A percentile compares a stretch with the other conserved stretches of the same genome.
phyloP scores from a whole-genome alignment of 2,329 filamentous ascomycete genomes.

The Chrysoporthe cubensis region DNA sequence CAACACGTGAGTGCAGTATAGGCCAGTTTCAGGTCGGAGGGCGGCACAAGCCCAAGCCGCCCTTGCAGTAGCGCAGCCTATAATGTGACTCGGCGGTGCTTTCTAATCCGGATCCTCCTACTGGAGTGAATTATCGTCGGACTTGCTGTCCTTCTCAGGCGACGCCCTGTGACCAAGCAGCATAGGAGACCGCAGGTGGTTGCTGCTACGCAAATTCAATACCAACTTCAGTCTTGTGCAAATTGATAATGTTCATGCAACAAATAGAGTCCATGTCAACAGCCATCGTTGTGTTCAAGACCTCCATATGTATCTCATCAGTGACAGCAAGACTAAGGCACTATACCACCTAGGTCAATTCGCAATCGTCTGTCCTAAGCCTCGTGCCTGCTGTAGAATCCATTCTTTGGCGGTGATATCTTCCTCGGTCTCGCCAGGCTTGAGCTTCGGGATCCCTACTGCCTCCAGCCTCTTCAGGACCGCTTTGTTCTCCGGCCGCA shows the following conservation, averaged over 20 bases:
- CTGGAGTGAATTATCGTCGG: too few species aligned
- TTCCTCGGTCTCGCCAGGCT: constrained; percentile 14
- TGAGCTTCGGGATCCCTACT: constrained; percentile 24
- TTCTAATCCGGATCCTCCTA: too few species aligned
- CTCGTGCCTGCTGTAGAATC: constrained; percentile 25
- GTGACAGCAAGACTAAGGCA: too few species aligned
- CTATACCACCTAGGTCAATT: neutral
- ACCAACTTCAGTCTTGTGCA: too few species aligned
- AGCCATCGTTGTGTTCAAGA: too few species aligned
- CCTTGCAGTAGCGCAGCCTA: neutral
- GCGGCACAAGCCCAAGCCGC: neutral
- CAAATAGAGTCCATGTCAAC: too few species aligned
- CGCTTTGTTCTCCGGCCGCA: constrained; percentile 29
- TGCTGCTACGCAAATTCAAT: too few species aligned
- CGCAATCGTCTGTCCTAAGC: constrained; percentile 17
- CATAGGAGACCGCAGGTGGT: too few species aligned
- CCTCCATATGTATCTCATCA: too few species aligned
- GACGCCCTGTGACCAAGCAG: too few species aligned
- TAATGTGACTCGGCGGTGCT: neutral
- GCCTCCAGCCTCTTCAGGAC: constrained; percentile 28
- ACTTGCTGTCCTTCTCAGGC: too few species aligned
- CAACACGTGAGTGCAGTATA: neutral
- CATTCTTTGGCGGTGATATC: constrained; percentile 29
- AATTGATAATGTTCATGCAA: too few species aligned
- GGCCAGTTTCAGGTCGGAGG: neutral